These are phyloP conservation scores for Stromatinia cepivora DNA, from an alignment of 2,329 filamentous ascomycete species.

Conservation along the genomic window DNA sequence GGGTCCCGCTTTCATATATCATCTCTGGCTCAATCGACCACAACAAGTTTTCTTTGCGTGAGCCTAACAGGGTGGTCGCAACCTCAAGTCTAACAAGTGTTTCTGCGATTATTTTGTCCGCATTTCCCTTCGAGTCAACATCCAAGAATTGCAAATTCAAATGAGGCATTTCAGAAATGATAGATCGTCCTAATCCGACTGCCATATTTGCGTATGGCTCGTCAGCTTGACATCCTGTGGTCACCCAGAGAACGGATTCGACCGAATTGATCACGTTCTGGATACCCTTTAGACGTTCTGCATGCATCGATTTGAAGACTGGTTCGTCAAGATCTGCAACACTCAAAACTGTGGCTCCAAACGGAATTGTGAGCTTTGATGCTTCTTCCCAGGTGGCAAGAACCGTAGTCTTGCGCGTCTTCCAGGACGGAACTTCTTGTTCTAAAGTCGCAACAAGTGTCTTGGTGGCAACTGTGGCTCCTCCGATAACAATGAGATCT, in stretches of 20 bases:
- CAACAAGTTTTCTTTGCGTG: constrained; percentile 19
- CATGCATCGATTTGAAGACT: constrained; percentile 6
- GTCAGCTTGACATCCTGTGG: constrained; percentile 21
- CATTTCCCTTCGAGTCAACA: constrained; percentile 19
- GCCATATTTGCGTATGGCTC: constrained; percentile 28
- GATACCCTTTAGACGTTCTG: constrained; percentile 12
- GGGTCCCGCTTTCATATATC: constrained; percentile 21
- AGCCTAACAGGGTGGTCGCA: not conserved
- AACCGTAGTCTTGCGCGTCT: constrained; percentile 7
- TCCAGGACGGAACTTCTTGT: not conserved
- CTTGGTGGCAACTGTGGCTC: not conserved
- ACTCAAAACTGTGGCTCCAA: constrained; percentile 27
- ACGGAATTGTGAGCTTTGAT: constrained; percentile 12
- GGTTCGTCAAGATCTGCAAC: constrained; percentile 41
- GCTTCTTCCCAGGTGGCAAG: constrained; percentile 9
- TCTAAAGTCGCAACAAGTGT: not conserved
- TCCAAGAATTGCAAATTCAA: constrained; percentile 31
- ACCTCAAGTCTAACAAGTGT: constrained; percentile 24
- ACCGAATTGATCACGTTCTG: constrained; percentile 5
- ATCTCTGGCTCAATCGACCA: constrained; percentile 32
- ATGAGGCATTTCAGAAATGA: constrained; percentile 30
- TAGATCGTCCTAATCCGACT: constrained; percentile 29
- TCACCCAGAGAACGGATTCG: constrained; percentile 31
- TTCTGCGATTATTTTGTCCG: constrained; percentile 25
- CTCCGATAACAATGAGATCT: constrained; percentile 13